Evolutionary conservation across 2,329 filamentous ascomycete genomes (phyloP), one percentile per base, ranked within the genome.

Genomic region (Metarhizium anisopliae): DNA sequence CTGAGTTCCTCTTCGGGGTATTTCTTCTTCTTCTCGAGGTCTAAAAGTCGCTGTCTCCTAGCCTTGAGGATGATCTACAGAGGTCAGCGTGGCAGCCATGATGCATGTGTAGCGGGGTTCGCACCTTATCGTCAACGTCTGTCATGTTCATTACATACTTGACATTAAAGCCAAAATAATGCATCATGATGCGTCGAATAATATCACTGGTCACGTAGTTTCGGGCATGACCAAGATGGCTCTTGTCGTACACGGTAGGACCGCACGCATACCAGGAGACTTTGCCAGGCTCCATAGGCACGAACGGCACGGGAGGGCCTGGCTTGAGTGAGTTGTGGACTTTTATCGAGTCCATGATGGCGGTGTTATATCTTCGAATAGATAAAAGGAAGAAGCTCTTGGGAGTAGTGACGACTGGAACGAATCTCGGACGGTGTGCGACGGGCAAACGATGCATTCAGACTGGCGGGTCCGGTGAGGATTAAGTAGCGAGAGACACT

Each of bases 131-230:
- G 63, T 91, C 87, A 43, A 93, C 81, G 64, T 93, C 91, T 32
- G 91, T 95, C 60, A 94, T 90, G 73, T 95, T 95, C 86, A 95
- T 94, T 61, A 95, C 89, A 73, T 95, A 95, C 58, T 85, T 83
- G 61, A 96, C 83, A 47, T 90, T 76, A 70, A 88, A 94, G 59
- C 84, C 83, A 69, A 95, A 95, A 72, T 94, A 93, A 69, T 93
- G 84, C 65, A 81, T 77, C 70, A 95, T 73, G 63, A 95, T 89
- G 64, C 91, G 84, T 59, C 91, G 82, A 62, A 95, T 85, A 60
- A 95, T 91, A 70, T 96, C 91, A 50, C 89, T 93, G 52, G 86
- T 89, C 60, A 95, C 89, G 80, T 95, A 95, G 74, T 95, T 95
- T 63, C 90, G 80, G 35, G 89, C 90, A 71, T 95, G 90, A 35